Base-by-base conservation (phyloP, 306 rosid species). In the Elaeagnus macrophylla region DNA sequence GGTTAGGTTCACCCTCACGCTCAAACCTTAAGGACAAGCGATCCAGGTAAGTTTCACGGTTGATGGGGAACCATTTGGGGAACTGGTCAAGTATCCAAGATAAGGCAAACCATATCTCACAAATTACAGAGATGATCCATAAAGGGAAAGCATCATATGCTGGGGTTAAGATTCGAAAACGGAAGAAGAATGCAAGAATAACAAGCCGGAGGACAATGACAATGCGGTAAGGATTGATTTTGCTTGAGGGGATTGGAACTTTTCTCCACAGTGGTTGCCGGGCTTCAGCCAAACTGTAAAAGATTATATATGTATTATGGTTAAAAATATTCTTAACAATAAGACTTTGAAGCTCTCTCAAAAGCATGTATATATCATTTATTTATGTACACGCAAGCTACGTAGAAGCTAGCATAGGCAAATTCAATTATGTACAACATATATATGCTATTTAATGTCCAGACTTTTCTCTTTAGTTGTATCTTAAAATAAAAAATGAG, bases 21-120 rank as follows among this genome's bases (percentile, higher is more conserved):
- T 93, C 96, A 16, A 87, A 87, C 48, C 85, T 69, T 40, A 87
- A 6, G 67, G 99, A 73, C 39, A 93, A 72, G 57, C 99, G 96
- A 13, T 93, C 96, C 35, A 87, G 65, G 80, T 75, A 77, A 25
- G 96, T 93, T 59, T 82, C 82, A 0, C 95, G 89, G 37, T 79
- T 81, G 64, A 84, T 77, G 7, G 99, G 99, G 57, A 72, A 71
- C 95, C 99, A 93, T 59, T 93, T 93, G 51, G 99, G 96, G 68
- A 91, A 70, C 51, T 91, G 96, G 47, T 91, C 95, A 17, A 87
- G 77, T 12, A 91, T 61, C 99, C 99, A 91, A 4, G 96, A 87
- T 47, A 91, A 53, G 5, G 94, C 84, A 40, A 91, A 79, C 96
- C 99, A 91, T 57, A 80, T 66, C 75, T 91, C 99, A 39, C 99